phyloP scores from a whole-genome alignment of 495 filamentous ascomycete genomes.

The Copromyces sp. region DNA sequence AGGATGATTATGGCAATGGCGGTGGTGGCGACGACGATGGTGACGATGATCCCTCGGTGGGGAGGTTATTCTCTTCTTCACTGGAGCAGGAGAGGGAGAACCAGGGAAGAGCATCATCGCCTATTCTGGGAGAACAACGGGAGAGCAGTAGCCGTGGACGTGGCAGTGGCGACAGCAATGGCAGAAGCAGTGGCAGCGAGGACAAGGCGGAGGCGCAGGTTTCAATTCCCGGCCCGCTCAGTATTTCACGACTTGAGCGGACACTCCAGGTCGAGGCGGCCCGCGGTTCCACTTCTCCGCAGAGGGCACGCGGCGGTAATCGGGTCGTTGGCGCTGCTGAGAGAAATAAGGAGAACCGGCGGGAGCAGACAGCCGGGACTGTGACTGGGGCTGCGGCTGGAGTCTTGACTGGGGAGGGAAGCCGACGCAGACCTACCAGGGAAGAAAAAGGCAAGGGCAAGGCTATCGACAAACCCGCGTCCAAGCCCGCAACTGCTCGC shows the following conservation, averaged over 20 bases:
- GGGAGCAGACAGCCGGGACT: background rate
- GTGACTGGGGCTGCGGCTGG: background rate
- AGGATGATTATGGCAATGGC: background rate
- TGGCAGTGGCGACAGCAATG: background rate
- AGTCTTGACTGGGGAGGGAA: background rate
- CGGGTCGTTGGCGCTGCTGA: background rate
- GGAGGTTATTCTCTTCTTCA: background rate
- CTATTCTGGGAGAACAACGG: background rate
- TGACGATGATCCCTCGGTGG: background rate
- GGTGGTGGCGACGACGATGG: no score
- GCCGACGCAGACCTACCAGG: background rate
- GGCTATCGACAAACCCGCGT: background rate
- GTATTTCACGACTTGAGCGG: background rate
- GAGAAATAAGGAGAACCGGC: background rate
- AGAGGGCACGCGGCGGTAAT: background rate
- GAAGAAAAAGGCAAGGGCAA: background rate
- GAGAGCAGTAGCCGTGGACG: background rate
- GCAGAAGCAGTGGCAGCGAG: background rate
- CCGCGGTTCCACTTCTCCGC: background rate
- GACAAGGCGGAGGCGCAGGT: background rate
- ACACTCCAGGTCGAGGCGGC: background rate
- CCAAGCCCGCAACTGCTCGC: background rate
- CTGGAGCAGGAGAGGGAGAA: background rate
- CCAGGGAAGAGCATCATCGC: background rate
- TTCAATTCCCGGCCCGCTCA: background rate